Evolutionary conservation across 176 grass and related monocot species (phyloP), one percentile per base, ranked within the genome.

Genomic region (Cenchrus fungigraminus): DNA sequence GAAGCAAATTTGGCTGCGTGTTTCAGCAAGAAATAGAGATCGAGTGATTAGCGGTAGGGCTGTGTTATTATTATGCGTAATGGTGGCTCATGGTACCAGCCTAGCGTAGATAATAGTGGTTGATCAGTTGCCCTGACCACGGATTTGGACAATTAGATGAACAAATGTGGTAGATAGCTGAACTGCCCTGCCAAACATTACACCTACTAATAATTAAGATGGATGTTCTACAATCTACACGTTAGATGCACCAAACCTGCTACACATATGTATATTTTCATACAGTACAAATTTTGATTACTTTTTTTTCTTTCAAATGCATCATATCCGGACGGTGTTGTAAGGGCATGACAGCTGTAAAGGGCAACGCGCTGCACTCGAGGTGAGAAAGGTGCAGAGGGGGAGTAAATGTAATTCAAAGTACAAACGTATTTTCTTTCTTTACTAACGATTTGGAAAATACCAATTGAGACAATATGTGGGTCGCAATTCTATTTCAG

Each of bases 171-270:
- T 14, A 19, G 65, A 31, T 82, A 82, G 80, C 67, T 82, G 40
- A 82, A 59, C 80, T 46, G 42, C 42, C 42, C 68, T 49, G 22
- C 67, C 80, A 72, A 71, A 46, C 9, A 22, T 32, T 71, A 61
- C 54, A 82, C 80, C 80, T 82, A 25, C 25, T 25, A 25, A 25
- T 25, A 25, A 25, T 25, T 25, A 59, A 47, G 80, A 5, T 13
- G 42, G 61, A 0, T 60, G 72, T 71, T 71, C n/a, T 47, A 32
- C 49, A 68, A 14, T 71, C n/a, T 47, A 32, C 49, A 68, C n/a
- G 78, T 71, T 59, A 59, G 66, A 57, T 82, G 34, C 67, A 82
- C 52, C 80, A 59, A 82, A 71, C 80, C n/a, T 20, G n/a, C 25
- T 10, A 0, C 25, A 29, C 5, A 9, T 63, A 47, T 78, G 47